Base-by-base conservation (phyloP, 495 filamentous ascomycete genomes). In the Aspergillus baeticus region DNA sequence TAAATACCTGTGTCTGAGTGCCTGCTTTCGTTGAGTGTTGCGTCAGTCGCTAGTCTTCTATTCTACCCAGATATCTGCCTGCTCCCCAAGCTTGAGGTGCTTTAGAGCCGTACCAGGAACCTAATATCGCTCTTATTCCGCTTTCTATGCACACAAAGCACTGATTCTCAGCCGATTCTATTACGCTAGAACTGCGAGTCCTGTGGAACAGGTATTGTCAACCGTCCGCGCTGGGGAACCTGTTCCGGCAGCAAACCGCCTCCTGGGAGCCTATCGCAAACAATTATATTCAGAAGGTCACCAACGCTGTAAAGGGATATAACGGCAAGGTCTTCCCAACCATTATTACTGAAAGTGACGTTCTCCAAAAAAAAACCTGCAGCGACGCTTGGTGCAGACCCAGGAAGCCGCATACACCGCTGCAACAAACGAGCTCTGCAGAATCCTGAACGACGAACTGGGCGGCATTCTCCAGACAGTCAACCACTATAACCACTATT, bases 171-270 rank as follows among this genome's bases (percentile, higher is more conserved):
- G n/a, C n/a, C n/a, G n/a, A n/a, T n/a, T n/a, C n/a, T n/a, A n/a
- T n/a, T n/a, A n/a, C n/a, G n/a, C n/a, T n/a, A n/a, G n/a, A n/a
- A 76, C 47, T 49, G 49, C 20, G 35, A 61, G 3, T 69, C 70
- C 0, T 63, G 71, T 5, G 74, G 74, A 7, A 59, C 62, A 17
- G 74, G 74, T 2, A 73, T 67, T 38, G 63, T 75, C 68, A 75
- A 37, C 62, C 72, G 13, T 49, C 56, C 1, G 51, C 74, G 17
- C 60, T 76, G 6, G 58, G 69, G 45, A 63, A 57, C 10, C 57
- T 73, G 17, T 74, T 75, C 52, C 62, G 66, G 10, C 44, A 68
- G 42, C 72, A 75, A 50, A 68, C 69, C 0, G n/a, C 7, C 21
- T 62, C 57, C 15, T 76, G 74, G 74, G 52, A 69, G 34, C 22